Evolutionary conservation across 2,329 filamentous ascomycete genomes (phyloP).

Genomic region (Didymellaceae sp.): DNA sequence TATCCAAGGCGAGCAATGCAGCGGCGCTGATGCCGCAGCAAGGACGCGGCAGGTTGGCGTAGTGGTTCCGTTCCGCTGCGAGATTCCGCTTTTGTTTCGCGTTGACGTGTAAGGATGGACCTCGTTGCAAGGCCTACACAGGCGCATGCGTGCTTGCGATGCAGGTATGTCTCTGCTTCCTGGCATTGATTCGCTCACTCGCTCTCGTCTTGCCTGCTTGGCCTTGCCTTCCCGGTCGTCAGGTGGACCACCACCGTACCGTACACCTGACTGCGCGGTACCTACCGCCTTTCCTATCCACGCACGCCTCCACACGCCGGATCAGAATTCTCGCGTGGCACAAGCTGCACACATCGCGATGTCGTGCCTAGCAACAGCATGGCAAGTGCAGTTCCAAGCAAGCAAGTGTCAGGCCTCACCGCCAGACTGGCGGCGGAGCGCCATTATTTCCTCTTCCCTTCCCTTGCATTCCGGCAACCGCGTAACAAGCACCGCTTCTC

Average conservation of each 20-base stretch:
- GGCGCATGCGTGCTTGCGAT: background rate
- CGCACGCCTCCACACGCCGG: background rate
- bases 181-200: conserved; percentile 1
- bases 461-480: background rate
- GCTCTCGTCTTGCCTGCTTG: background rate
- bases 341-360: background rate
- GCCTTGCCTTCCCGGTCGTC: background rate
- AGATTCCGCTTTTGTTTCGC: conserved; percentile 1
- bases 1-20: no score
- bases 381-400: no score
- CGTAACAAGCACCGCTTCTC: background rate
- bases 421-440: background rate
- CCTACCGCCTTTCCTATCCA: background rate
- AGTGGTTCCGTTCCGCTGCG: conserved; percentile 2
- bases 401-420: conserved; percentile 9
- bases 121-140: background rate
- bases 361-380: background rate
- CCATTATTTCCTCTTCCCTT: no score
- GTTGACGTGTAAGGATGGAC: conserved; percentile 5
- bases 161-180: background rate
- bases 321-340: no score
- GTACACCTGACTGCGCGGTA: background rate
- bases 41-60: background rate
- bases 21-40: no score
- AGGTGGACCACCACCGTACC: background rate